phyloP scores from a whole-genome alignment of 176 grass and related monocot genomes.

The Secale cereale region DNA sequence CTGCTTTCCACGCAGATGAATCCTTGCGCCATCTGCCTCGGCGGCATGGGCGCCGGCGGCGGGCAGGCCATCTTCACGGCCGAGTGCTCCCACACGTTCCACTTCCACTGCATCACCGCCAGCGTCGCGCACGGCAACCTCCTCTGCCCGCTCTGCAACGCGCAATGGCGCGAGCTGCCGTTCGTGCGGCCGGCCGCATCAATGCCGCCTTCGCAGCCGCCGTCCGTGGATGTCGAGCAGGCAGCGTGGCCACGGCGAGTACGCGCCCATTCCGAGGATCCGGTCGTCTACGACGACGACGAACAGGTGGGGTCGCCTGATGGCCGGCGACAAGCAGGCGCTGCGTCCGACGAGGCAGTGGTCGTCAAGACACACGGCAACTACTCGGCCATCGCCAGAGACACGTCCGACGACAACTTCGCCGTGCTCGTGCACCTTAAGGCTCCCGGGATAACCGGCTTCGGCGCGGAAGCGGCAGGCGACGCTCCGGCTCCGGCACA shows the following conservation, averaged over 20 bases:
- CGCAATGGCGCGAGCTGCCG: conserved; percentile 30
- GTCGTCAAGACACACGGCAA: conserved; percentile 34
- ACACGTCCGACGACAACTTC: conserved; percentile 19
- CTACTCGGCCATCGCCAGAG: conserved; percentile 31
- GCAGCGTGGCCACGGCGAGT: no score
- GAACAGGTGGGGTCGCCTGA: background rate
- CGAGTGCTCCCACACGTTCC: conserved; percentile 57
- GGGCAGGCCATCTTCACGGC: conserved; percentile 38
- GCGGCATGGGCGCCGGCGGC: background rate
- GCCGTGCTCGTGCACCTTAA: conserved; percentile 40
- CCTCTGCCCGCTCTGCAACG: conserved; percentile 47
- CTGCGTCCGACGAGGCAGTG: background rate
- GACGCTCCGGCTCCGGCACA: background rate
- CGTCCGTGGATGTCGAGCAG: background rate
- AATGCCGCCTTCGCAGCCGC: background rate
- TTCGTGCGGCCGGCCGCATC: background rate
- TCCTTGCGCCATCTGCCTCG: conserved; percentile 39
- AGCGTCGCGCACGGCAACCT: background rate
- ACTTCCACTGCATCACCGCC: conserved; percentile 43
- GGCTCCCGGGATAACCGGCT: conserved; percentile 8
- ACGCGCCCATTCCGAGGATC: background rate
- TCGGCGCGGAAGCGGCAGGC: background rate
- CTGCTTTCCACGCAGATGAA: background rate
- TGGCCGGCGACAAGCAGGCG: background rate
- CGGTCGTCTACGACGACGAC: background rate